A percentile compares a stretch with the other conserved stretches of the same genome.
Conservation (phyloP, 2,329 filamentous ascomycete genomes). For the Paradendryphiella salina region DNA sequence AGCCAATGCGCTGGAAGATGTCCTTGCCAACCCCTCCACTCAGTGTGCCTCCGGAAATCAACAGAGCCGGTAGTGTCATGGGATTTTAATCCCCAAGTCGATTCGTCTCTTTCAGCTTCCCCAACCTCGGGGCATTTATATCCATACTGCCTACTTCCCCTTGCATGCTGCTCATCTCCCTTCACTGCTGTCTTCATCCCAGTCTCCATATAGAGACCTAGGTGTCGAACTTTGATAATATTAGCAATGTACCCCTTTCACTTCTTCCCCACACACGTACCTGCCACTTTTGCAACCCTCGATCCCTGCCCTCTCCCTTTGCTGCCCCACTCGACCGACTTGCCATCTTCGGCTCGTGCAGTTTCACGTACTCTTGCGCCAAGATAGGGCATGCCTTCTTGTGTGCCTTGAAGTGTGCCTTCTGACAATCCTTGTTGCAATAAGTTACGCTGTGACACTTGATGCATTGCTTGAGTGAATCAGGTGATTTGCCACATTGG, state of each 20-base stretch:
- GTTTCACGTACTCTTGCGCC: conserved; percentile 47
- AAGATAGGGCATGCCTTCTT: conserved; percentile 47
- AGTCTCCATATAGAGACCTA: neutral
- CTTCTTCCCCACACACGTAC: conserved; percentile 14
- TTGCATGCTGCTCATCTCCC: neutral
- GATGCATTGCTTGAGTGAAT: conserved; percentile 43
- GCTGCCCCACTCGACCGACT: conserved; percentile 31
- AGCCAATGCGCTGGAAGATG: too few relatives aligned
- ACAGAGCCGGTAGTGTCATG: too few relatives aligned
- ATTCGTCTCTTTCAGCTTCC: too few relatives aligned
- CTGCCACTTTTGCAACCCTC: conserved; percentile 49
- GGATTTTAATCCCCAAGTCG: too few relatives aligned
- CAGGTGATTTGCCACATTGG: conserved; percentile 27
- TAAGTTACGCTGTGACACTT: conserved; percentile 48
- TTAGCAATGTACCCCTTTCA: neutral
- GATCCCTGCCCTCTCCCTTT: conserved; percentile 38
- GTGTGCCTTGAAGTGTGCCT: conserved; percentile 46
- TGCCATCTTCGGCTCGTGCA: conserved; percentile 47
- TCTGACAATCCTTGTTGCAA: conserved; percentile 49
- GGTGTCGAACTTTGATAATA: conserved; percentile 8
- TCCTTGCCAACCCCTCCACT: too few relatives aligned
- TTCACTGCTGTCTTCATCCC: neutral
- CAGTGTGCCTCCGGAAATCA: too few relatives aligned
- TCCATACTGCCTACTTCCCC: neutral
- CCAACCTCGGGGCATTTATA: too few relatives aligned